Evolutionary conservation across 768 basidiomycete genomes (phyloP).

Genomic region (Lactifluus hygrophoroides): DNA sequence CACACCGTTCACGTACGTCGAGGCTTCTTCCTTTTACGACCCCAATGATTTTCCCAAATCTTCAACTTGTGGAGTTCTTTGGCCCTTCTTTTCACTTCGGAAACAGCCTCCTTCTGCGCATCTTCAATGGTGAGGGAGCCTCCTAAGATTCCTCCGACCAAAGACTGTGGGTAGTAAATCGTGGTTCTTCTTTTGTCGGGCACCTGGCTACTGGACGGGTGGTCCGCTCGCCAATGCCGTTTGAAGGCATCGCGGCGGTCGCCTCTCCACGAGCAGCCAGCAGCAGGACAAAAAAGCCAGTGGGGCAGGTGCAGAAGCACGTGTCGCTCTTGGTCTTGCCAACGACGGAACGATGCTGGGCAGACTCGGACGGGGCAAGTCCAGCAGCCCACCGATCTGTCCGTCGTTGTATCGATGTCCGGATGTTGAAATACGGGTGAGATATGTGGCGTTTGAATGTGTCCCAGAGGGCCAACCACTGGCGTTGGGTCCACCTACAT

Average conservation of each 20-base stretch:
- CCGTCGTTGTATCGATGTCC: not conserved
- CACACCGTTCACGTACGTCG: too few species aligned
- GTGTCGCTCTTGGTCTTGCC: not conserved
- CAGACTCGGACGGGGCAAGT: not conserved
- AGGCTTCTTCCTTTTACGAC: not conserved
- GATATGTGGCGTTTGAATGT: not conserved
- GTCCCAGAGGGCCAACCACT: not conserved
- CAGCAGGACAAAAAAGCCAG: not conserved
- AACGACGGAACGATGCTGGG: not conserved
- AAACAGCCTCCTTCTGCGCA: not conserved
- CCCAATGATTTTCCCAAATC: not conserved
- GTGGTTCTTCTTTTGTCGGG: not conserved
- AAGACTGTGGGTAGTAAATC: not conserved
- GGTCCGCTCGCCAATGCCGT: not conserved
- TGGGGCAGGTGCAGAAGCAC: not conserved
- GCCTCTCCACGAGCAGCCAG: conserved; percentile 5
- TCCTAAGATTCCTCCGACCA: not conserved
- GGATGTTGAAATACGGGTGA: too few species aligned
- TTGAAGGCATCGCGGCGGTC: not conserved
- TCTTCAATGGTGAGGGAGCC: not conserved
- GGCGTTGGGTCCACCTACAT: not conserved
- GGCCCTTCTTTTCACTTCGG: not conserved
- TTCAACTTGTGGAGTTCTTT: not conserved
- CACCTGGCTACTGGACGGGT: not conserved
- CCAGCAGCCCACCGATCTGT: too few species aligned